These are phyloP conservation scores for Colletotrichum sp. DNA, from an alignment of 2,329 filamentous ascomycete species.

Conservation along the genomic window DNA sequence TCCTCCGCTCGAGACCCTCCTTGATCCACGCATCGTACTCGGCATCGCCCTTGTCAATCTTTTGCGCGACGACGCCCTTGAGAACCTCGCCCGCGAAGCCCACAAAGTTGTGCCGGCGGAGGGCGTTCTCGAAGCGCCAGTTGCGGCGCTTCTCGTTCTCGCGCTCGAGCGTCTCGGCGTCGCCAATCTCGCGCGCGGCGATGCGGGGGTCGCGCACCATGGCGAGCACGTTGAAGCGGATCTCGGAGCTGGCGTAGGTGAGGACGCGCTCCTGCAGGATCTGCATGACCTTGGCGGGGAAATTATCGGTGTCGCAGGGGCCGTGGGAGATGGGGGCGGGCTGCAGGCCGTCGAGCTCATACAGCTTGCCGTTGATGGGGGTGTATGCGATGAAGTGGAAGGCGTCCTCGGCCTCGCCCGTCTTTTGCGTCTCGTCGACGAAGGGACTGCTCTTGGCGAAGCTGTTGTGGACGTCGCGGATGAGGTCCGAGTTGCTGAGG, in stretches of 20 bases:
- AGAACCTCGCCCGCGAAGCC: constrained; percentile 91
- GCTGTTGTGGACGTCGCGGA: constrained; percentile 84
- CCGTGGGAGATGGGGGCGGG: constrained; percentile 92
- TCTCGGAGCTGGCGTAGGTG: constrained; percentile 85
- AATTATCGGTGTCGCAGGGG: constrained; percentile 69
- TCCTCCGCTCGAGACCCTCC: constrained; percentile 65
- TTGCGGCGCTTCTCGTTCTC: constrained; percentile 84
- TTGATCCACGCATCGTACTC: constrained; percentile 77
- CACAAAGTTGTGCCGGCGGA: constrained; percentile 93
- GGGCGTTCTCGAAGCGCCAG: constrained; percentile 95
- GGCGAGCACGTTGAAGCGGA: constrained; percentile 93
- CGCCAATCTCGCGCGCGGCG: constrained; percentile 80
- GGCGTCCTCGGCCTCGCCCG: constrained; percentile 79
- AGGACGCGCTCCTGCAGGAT: constrained; percentile 84
- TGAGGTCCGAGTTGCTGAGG: constrained; percentile 67
- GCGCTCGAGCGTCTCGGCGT: constrained; percentile 75
- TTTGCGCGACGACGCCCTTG: constrained; percentile 80
- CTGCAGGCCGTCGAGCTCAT: constrained; percentile 95
- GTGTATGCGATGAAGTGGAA: constrained; percentile 99
- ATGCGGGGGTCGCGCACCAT: constrained; percentile 85
- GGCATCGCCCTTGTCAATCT: constrained; percentile 67
- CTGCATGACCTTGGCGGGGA: constrained; percentile 82
- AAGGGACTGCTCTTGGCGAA: constrained; percentile 91
- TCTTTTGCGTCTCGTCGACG: constrained; percentile 83
- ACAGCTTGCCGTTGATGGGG: constrained; percentile 77